Evolutionary conservation across 169 alveolate genomes (phyloP).

Genomic region (Miamiensis avidus): DNA sequence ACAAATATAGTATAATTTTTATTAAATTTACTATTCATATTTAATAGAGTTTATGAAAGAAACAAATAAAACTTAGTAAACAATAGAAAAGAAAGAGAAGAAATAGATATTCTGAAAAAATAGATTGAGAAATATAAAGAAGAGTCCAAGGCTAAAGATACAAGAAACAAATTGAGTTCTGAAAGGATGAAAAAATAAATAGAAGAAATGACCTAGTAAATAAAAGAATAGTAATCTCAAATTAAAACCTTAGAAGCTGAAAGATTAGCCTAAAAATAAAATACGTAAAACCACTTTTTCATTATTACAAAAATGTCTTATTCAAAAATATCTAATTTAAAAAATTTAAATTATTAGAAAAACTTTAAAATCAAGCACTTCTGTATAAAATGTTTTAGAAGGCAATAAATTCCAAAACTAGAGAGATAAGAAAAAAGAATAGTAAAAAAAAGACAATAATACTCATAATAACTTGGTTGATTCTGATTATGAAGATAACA

Average conservation of each 20-base stretch:
- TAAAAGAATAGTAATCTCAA: conserved; percentile 30
- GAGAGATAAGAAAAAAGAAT: no score
- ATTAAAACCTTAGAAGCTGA: conserved; percentile 29
- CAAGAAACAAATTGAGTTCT: conserved; percentile 31
- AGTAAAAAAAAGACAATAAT: no score
- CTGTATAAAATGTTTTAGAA: no score
- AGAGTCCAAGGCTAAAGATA: conserved; percentile 34
- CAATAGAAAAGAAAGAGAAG: conserved; percentile 48
- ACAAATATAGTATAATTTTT: background rate
- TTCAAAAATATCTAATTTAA: background rate
- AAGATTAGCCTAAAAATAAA: background rate
- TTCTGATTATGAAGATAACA: no score
- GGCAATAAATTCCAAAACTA: no score
- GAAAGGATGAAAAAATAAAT: conserved; percentile 33
- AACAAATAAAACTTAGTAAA: conserved; percentile 18
- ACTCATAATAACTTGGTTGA: no score
- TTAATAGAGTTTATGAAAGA: background rate
- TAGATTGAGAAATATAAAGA: conserved; percentile 23
- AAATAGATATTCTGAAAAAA: conserved; percentile 29
- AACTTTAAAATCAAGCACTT: background rate
- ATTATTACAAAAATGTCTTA: background rate
- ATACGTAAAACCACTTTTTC: background rate
- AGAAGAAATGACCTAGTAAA: conserved; percentile 31
- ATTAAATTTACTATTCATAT: background rate
- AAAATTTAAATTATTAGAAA: background rate